Percentiles rank a stretch among this genome's conserved stretches.
Evolutionary conservation across 129 eudicot genomes (phyloP).

Genomic region (Flaveria bidentis): DNA sequence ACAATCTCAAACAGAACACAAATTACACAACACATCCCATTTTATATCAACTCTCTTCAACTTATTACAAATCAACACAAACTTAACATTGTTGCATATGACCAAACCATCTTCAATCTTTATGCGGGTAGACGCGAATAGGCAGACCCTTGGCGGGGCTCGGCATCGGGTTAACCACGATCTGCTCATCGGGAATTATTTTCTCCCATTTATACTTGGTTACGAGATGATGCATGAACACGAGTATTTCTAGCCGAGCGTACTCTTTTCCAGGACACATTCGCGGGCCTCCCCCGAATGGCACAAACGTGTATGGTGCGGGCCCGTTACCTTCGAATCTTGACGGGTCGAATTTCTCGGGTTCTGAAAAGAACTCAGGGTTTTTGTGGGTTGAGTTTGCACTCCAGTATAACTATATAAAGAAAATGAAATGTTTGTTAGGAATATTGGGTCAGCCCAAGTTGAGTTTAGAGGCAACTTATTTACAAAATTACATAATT

Average conservation of each 20-base stretch:
- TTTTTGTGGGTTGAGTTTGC: slow-evolving; percentile 71
- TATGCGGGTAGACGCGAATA: slow-evolving; percentile 61
- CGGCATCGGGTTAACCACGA: slow-evolving; percentile 73
- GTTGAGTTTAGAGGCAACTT: too few relatives aligned
- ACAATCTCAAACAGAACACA: neutral
- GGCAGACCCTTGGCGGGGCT: slow-evolving; percentile 79
- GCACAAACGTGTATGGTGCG: slow-evolving; percentile 67
- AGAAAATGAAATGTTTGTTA: neutral
- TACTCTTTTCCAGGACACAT: slow-evolving; percentile 94
- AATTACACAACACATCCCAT: neutral
- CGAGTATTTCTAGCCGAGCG: slow-evolving; percentile 71
- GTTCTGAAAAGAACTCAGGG: slow-evolving; percentile 59
- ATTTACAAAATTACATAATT: too few relatives aligned
- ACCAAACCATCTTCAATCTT: slow-evolving; percentile 28
- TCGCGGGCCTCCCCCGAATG: slow-evolving; percentile 92
- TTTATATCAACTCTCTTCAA: neutral
- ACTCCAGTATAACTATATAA: slow-evolving; percentile 67
- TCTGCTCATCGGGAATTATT: slow-evolving; percentile 65
- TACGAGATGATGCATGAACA: slow-evolving; percentile 77
- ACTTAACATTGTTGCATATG: neutral
- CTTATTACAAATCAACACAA: slow-evolving; percentile 13
- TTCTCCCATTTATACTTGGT: slow-evolving; percentile 71
- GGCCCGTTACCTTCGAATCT: slow-evolving; percentile 77
- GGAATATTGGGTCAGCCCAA: neutral
- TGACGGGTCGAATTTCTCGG: slow-evolving; percentile 60